These are phyloP conservation scores for Spergularia bocconei DNA, from an alignment of 148 eudicot genomes.

Conservation along the genomic window DNA sequence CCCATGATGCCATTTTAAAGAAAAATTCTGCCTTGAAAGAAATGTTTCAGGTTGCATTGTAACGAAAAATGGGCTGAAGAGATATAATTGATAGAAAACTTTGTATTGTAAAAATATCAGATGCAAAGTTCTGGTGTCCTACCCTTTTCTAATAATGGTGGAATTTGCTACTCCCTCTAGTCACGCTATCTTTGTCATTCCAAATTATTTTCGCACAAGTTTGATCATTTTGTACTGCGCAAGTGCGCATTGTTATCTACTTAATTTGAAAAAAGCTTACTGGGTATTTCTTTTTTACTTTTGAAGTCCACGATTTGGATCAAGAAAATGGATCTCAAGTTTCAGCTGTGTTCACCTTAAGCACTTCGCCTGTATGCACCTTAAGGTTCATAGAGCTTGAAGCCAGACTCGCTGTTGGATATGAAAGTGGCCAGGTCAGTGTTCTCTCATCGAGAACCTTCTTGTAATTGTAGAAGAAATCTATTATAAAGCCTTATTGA, in stretches of 20 bases:
- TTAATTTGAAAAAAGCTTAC: background rate
- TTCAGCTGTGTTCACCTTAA: slow-evolving; percentile 54
- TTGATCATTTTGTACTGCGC: background rate
- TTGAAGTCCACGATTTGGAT: slow-evolving; percentile 31
- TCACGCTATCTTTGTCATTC: slow-evolving; percentile 3
- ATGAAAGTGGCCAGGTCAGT: slow-evolving; percentile 72
- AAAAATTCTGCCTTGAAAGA: background rate
- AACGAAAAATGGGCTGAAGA: background rate
- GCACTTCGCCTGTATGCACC: slow-evolving; percentile 63
- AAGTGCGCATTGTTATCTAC: background rate
- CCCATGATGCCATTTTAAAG: background rate
- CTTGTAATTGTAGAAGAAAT: background rate
- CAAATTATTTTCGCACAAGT: background rate
- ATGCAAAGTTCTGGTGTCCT: background rate
- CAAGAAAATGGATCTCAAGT: slow-evolving; percentile 44
- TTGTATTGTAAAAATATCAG: background rate
- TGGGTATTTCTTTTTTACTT: slow-evolving; percentile 11
- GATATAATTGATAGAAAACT: background rate
- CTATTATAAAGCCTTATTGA: background rate
- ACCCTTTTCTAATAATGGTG: background rate
- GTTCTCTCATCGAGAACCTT: background rate
- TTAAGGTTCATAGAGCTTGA: slow-evolving; percentile 53
- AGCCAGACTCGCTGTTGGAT: slow-evolving; percentile 70
- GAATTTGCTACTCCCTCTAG: background rate
- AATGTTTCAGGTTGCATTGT: background rate